These are phyloP conservation scores for Fusarium tanahbumbuense DNA, from an alignment of 2,329 filamentous ascomycete genomes.

Conservation along the genomic window DNA sequence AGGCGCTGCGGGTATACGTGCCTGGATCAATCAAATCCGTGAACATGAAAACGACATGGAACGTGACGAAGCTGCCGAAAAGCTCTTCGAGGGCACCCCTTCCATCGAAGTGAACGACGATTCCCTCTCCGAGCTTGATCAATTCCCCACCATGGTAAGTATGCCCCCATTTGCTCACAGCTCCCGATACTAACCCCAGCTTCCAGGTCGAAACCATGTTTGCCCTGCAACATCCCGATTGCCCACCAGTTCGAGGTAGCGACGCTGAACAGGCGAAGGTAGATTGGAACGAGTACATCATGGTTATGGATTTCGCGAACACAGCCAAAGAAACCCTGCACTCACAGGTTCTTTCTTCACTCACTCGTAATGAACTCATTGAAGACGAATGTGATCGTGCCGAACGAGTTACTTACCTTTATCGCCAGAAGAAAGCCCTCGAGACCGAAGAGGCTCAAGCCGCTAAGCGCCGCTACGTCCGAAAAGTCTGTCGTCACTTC, in stretches of 20 bases:
- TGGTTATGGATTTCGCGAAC: neutral
- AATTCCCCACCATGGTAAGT: slow-evolving; percentile 2
- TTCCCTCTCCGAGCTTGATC: neutral
- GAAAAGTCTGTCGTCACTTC: slow-evolving; percentile 7
- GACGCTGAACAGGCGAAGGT: neutral
- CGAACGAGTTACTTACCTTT: neutral
- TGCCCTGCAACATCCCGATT: neutral
- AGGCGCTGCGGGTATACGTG: neutral
- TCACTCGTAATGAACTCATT: slow-evolving; percentile 9
- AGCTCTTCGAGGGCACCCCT: neutral
- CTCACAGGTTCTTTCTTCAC: neutral
- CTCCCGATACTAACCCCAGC: neutral
- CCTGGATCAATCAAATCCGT: neutral
- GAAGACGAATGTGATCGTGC: slow-evolving; percentile 8
- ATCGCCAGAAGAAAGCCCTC: neutral
- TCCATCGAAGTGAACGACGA: neutral
- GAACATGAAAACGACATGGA: neutral
- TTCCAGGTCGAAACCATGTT: neutral
- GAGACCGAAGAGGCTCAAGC: neutral
- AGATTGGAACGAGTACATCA: neutral
- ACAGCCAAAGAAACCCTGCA: neutral
- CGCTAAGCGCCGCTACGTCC: neutral
- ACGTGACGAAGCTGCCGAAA: neutral
- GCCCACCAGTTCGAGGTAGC: neutral
- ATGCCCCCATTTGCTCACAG: neutral